Evolutionary conservation across 2,329 filamentous ascomycete species (phyloP).

Genomic region (Ascochyta pisi): DNA sequence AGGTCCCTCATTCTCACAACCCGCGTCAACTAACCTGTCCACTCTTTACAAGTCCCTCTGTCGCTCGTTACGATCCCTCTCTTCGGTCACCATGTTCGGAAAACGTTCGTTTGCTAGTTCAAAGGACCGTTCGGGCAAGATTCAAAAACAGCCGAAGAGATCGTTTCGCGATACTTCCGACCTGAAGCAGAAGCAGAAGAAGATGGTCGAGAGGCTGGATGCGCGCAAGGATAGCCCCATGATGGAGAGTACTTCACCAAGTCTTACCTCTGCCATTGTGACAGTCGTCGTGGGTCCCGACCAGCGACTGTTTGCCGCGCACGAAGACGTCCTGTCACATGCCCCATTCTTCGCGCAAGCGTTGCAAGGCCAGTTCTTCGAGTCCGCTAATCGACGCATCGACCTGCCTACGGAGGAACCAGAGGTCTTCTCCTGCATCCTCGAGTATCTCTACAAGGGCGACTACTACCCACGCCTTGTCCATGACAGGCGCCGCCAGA

Average conservation of each 20-base stretch:
- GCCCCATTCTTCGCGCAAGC: conserved; percentile 82
- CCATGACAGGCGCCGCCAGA: conserved; percentile 83
- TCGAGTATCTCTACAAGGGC: conserved; percentile 97
- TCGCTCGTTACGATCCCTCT: conserved; percentile 50
- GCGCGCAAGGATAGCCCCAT: conserved; percentile 64
- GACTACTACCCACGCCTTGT: conserved; percentile 92
- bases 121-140: conserved; percentile 87
- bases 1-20: conserved; percentile 59
- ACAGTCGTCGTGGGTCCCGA: conserved; percentile 85
- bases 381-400: conserved; percentile 75
- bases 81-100: conserved; percentile 73
- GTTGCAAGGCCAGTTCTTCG: conserved; percentile 75
- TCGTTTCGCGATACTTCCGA: conserved; percentile 78
- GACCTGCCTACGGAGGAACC: conserved; percentile 81
- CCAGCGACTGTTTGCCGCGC: conserved; percentile 89
- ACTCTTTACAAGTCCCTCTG: conserved; percentile 57
- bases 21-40: conserved; percentile 60
- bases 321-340: conserved; percentile 87
- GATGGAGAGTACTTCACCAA: conserved; percentile 58
- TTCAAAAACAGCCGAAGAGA: conserved; percentile 79
- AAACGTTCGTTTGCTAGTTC: conserved; percentile 83
- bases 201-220: conserved; percentile 76
- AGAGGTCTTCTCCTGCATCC: conserved; percentile 89
- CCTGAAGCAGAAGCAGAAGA: conserved; percentile 69
- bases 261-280: conserved; percentile 75